phyloP scores from a whole-genome alignment of 495 filamentous ascomycete genomes.

The Durotheca rogersii region DNA sequence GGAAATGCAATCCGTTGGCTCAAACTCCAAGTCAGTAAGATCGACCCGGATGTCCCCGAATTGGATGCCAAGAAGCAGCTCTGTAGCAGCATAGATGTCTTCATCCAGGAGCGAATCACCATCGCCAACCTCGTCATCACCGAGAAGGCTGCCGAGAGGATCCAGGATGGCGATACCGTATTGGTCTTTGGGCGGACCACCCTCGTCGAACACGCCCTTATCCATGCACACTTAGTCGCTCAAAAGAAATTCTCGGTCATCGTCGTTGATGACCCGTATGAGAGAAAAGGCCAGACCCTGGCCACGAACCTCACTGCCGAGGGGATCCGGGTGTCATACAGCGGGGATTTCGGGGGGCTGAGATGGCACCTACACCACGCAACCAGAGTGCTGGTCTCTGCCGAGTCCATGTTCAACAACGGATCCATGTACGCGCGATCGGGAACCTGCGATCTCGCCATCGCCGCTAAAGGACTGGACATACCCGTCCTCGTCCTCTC shows the following conservation, averaged over 20 bases:
- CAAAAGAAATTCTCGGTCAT: slow-evolving; percentile 75
- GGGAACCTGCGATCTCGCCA: slow-evolving; percentile 86
- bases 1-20: slow-evolving; percentile 94
- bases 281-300: slow-evolving; percentile 69
- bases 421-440: slow-evolving; percentile 83
- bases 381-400: slow-evolving; percentile 81
- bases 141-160: slow-evolving; percentile 64
- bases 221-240: slow-evolving; percentile 63
- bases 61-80: slow-evolving; percentile 72
- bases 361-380: slow-evolving; percentile 69
- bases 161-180: slow-evolving; percentile 76
- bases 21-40: slow-evolving; percentile 81
- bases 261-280: slow-evolving; percentile 81
- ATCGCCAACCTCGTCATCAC: slow-evolving; percentile 84
- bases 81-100: slow-evolving; percentile 78
- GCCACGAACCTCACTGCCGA: slow-evolving; percentile 64
- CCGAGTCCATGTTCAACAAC: slow-evolving; percentile 88
- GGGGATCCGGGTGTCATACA: slow-evolving; percentile 77
- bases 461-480: slow-evolving; percentile 71
- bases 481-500: slow-evolving; percentile 88
- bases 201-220: slow-evolving; percentile 75
- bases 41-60: slow-evolving; percentile 81
- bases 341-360: slow-evolving; percentile 68
- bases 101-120: slow-evolving; percentile 86
- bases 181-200: slow-evolving; percentile 88